These are phyloP conservation scores for Phaffia australis DNA, from an alignment of 768 basidiomycete genomes.

Conservation along the genomic window DNA sequence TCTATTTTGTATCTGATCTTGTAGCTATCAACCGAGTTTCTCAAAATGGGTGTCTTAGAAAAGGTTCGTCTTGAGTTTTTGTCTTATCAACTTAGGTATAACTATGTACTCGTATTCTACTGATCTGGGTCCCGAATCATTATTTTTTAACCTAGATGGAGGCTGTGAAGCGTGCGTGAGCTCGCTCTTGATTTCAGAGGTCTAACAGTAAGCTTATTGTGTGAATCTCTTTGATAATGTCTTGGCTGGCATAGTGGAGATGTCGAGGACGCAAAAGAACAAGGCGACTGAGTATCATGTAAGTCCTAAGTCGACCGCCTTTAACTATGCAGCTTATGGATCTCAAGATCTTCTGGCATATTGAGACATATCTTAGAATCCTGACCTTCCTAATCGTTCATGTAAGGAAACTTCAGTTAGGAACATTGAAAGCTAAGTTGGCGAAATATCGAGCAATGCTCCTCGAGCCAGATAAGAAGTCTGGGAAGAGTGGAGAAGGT, in stretches of 20 bases:
- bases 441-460: slow-evolving; percentile 90
- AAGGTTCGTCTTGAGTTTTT: slow-evolving; percentile 46
- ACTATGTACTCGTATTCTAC: not conserved
- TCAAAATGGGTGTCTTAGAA: slow-evolving; percentile 81
- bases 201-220: slow-evolving; percentile 9
- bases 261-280: slow-evolving; percentile 64
- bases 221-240: not conserved
- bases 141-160: slow-evolving; percentile 55
- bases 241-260: slow-evolving; percentile 39
- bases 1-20: no score
- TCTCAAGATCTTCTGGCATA: not conserved
- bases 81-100: slow-evolving; percentile 27
- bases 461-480: slow-evolving; percentile 80
- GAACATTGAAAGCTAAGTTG: slow-evolving; percentile 71
- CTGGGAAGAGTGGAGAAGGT: slow-evolving; percentile 62
- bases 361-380: not conserved
- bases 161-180: slow-evolving; percentile 75
- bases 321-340: not conserved
- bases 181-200: slow-evolving; percentile 25
- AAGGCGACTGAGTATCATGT: slow-evolving; percentile 48
- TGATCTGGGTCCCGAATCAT: not conserved
- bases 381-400: slow-evolving; percentile 33
- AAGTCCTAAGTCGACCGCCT: slow-evolving; percentile 18
- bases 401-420: slow-evolving; percentile 87
- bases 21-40: not conserved